Percentiles rank a stretch among this genome's conserved stretches.
These are phyloP conservation scores for Kurtzmaniella quercitrusa DNA, from an alignment of 1,139 yeast genomes.

Conservation along the genomic window DNA sequence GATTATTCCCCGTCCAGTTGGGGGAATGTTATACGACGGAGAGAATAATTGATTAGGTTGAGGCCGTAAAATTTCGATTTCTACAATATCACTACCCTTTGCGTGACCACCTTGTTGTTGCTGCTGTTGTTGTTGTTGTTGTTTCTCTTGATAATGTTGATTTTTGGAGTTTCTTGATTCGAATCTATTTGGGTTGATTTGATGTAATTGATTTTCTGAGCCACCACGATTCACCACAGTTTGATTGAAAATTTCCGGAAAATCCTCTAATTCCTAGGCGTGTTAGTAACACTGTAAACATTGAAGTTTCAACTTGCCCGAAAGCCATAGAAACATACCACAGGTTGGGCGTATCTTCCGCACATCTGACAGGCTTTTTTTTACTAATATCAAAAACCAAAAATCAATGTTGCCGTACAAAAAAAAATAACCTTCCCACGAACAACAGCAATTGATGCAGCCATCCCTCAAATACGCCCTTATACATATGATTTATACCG, in stretches of 20 bases:
- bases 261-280: slow-evolving; percentile 23
- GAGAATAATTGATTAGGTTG: slow-evolving; percentile 11
- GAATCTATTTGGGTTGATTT: not conserved
- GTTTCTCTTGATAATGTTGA: too few relatives aligned
- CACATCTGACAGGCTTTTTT: slow-evolving; percentile 32
- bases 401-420: not conserved
- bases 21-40: slow-evolving; percentile 38
- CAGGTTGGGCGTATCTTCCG: slow-evolving; percentile 42
- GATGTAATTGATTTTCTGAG: slow-evolving; percentile 7
- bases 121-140: too few relatives aligned
- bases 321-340: slow-evolving; percentile 25
- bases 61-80: slow-evolving; percentile 8
- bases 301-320: too few relatives aligned
- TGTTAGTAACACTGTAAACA: slow-evolving; percentile 11
- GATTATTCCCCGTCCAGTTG: slow-evolving; percentile 34
- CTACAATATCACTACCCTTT: slow-evolving; percentile 5
- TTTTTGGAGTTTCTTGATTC: not conserved
- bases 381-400: not conserved
- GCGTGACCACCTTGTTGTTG: slow-evolving; percentile 1
- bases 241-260: slow-evolving; percentile 28
- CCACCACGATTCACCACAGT: slow-evolving; percentile 13
- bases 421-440: not conserved
- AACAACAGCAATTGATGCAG: not conserved
- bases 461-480: too few relatives aligned
- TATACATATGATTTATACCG: too few relatives aligned